Base-by-base conservation (phyloP, 202 grass and related monocot species). In the Hordeum pubiflorum region DNA sequence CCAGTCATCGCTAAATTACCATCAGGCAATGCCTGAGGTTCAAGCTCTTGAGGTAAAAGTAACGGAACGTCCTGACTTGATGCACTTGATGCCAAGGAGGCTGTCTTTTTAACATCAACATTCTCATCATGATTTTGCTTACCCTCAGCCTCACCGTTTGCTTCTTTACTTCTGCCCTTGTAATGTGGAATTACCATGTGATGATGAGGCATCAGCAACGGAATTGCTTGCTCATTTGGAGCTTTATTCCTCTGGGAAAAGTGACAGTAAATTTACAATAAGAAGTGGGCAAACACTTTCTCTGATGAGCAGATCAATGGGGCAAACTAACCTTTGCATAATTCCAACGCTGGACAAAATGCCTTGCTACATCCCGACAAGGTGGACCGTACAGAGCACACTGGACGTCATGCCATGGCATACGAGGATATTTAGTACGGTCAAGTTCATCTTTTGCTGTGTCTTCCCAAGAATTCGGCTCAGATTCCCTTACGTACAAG, bases 301-400 rank as follows among this genome's bases (percentile, higher is more conserved):
- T 50, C 66, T 66, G 76, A 69, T 66, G 76, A 69, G 36, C 20
- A 81, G 32, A 90, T 18, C 18, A 84, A 86, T 37, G 33, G 44
- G 78, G 15, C 24, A 66, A 90, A 84, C 63, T 63, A 80, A 97
- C 94, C 94, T 97, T 97, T 75, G 92, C 84, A 80, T 94, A 91
- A 85, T 98, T 98, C 96, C 96, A 98, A 74, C 96, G 96, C 82
- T 98, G 92, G 77, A 98, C 96, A 93, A 98, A 98, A 89, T 98
- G 96, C 64, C 96, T 91, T 18, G 92, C 96, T 67, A 93, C 87
- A 95, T 98, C 96, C 58, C 82, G 87, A 60, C 96, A 98, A 79
- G 96, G 88, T 70, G 92, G 88, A 13, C 96, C 96, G 38, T 91
- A 93, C 12, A 98, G 83, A 86, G 90, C 96, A 72, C 96, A 98